Base-by-base conservation (phyloP, 805 yeast species). In the Yamadazyma endophytica region DNA sequence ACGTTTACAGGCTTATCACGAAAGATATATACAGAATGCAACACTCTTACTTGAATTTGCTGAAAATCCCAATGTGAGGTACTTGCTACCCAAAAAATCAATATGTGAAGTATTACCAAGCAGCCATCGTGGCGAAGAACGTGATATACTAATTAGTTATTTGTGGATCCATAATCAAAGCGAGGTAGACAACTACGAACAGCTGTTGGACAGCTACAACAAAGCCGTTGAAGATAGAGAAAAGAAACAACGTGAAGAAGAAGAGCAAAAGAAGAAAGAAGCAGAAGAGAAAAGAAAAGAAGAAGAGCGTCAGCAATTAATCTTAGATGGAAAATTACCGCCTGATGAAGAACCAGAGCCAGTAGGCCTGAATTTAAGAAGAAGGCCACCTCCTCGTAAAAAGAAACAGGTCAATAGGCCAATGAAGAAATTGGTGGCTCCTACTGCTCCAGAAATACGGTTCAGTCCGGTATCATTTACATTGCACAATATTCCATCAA, bases 31-130 rank as follows among this genome's bases (percentile, higher is more conserved):
- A 14, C 53, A 71, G 21, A 75, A 76, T 44, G 87, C 94, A 1
- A 82, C 85, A 32, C 52, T 92, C 23, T 79, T 88, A 5, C 79
- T 90, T 53, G 98, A 92, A 54, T 90, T 79, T 58, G 71, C 72
- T 17, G 97, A 92, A 46, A 80, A 79, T 50, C 75, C 92, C 0
- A 70, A 79, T 27, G 79, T 79, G 6, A 70, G 97, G 36, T 90
- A 73, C 47, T 60, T 72, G 36, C 50, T 90, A 1, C 97, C 97
- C 0, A 79, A 79, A 42, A 75, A 86, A 40, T 73, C 94, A 1
- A 71, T 90, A 3, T 62, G 82, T 36, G 97, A 89, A 56, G 62
- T 73, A 1, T 26, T 53, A 9, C 59, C 64, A 1, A 47, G 36
- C 32, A 52, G 23, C 49, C 47, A 24, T 43, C 49, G 37, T 46